Base-by-base conservation (phyloP, 352 stramenopile species). In the Globisporangium barbulae region DNA sequence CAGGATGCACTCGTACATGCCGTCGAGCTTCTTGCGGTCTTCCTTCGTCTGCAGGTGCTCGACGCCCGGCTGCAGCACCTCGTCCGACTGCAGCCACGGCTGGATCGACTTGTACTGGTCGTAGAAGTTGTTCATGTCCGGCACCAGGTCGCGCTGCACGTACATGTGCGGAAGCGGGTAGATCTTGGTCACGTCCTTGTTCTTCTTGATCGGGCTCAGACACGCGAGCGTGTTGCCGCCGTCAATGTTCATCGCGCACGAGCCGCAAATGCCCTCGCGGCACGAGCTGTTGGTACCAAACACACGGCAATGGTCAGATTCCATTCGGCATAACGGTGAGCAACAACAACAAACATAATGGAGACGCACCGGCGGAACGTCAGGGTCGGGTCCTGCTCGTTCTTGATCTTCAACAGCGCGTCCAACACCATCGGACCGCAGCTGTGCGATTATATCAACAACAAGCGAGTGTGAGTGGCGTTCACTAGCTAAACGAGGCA, bases 1-100 rank as follows among this genome's bases (percentile, higher is more conserved):
- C 21, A 99, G 86, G 68, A 99, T 99, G 81, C 97, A 99, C 85
- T 99, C 98, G 79, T 99, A 99, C 97, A 99, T 99, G 65, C 98
- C 97, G 76, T 99, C 98, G 9, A 99, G 83, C 77, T 99, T 99
- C 84, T 98, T 98, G 62, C 98, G 90, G 84, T 99, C 98, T 59
- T 98, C 90, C 58, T 97, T 96, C 55, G 85, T 96, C 73, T 95
- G 85, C 52, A 94, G 59, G 73, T 94, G 85, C 73, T 96, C 86
- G 37, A 90, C 76, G 64, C 97, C 97, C 44, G 85, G 72, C 15
- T 88, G 72, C 65, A 97, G 97, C 28, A 87, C 76, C 61, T 89
- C 79, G 63, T 96, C 87, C 70, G 90, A 97, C 78, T 99, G 95
- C 59, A 99, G 90, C 97, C 97, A 99, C n/a, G 98, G 98, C 83